A percentile compares a stretch with the other conserved stretches of the same genome.
Conservation (phyloP, 306 rosid species). For the Luffa aegyptiaca region DNA sequence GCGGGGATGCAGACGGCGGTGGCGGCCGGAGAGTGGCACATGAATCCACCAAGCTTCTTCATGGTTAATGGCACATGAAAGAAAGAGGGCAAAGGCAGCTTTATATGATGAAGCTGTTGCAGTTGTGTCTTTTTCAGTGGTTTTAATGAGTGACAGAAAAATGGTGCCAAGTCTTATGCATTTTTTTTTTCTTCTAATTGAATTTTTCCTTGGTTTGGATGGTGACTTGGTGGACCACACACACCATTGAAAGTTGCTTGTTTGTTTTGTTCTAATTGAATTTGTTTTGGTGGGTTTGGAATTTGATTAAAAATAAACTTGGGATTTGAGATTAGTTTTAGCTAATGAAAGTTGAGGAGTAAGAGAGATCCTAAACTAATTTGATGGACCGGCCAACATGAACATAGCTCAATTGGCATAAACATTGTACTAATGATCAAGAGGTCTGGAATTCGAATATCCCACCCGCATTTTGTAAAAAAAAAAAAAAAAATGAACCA, state of each 20-base stretch:
- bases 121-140: not conserved
- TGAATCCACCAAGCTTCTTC: slow-evolving; percentile 47
- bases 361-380: no score
- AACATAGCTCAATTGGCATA: no score
- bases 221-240: not conserved
- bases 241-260: not conserved
- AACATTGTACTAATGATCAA: no score
- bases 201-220: not conserved
- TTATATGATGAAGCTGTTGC: not conserved
- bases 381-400: no score
- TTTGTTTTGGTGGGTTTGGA: not conserved
- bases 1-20: slow-evolving; percentile 63
- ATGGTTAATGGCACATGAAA: not conserved
- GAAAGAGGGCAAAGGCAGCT: not conserved
- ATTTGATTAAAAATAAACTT: no score
- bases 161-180: not conserved
- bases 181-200: not conserved
- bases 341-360: no score
- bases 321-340: no score
- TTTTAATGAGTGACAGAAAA: not conserved
- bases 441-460: no score
- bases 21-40: slow-evolving; percentile 64
- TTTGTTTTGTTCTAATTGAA: not conserved
- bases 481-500: no score
- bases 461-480: no score